These are phyloP conservation scores for Wickerhamomyces sydowiorum DNA, from an alignment of 805 yeast genomes.

Conservation along the genomic window DNA sequence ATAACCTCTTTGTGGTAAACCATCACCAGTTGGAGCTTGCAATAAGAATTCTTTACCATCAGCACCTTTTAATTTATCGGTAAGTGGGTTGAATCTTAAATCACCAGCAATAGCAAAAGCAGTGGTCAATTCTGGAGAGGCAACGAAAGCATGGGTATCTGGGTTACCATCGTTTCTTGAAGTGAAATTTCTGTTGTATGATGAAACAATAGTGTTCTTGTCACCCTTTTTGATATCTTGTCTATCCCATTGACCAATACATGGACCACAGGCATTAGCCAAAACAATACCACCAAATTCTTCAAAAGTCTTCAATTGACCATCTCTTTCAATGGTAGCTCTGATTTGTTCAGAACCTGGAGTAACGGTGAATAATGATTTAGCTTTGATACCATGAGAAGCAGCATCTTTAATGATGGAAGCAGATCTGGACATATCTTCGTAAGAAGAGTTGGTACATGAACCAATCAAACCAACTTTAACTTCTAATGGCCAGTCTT, in stretches of 20 bases:
- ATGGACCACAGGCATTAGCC: conserved; percentile 99
- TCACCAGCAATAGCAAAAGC: conserved; percentile 96
- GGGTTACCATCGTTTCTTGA: conserved; percentile 98
- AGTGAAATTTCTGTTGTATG: conserved; percentile 97
- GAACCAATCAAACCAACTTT: conserved; percentile 96
- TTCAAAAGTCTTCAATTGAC: conserved; percentile 80
- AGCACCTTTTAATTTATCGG: conserved; percentile 80
- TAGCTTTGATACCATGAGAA: conserved; percentile 84
- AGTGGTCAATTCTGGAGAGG: conserved; percentile 94
- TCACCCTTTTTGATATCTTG: conserved; percentile 88
- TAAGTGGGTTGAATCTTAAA: conserved; percentile 92
- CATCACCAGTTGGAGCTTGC: conserved; percentile 82
- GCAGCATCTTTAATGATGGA: conserved; percentile 90
- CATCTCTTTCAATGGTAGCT: conserved; percentile 97
- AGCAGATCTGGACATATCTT: conserved; percentile 96
- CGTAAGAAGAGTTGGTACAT: conserved; percentile 97
- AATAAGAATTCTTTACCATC: conserved; percentile 90
- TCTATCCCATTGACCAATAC: conserved; percentile 99
- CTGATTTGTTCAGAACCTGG: conserved; percentile 99
- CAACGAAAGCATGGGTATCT: conserved; percentile 92
- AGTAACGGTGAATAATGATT: conserved; percentile 87
- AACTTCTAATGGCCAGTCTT: conserved; percentile 90
- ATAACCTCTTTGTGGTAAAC: conserved; percentile 87
- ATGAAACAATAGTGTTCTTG: conserved; percentile 93
- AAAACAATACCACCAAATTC: conserved; percentile 91